These are phyloP conservation scores for Edaphochlamys debaryana DNA, from an alignment of 139 green algal genomes.

Conservation along the genomic window DNA sequence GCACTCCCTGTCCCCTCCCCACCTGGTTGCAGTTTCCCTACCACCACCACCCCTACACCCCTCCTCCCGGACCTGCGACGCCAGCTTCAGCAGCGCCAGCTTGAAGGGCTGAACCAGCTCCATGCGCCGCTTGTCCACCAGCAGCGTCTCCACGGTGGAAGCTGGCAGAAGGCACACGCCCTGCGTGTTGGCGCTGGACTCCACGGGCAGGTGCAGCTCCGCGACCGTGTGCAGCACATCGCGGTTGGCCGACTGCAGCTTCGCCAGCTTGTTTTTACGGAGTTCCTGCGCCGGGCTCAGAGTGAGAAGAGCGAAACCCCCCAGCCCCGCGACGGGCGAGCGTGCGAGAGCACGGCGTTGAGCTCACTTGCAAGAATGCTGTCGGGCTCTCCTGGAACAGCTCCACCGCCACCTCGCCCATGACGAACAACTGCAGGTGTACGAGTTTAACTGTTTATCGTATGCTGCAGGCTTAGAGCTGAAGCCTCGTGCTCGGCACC, in stretches of 20 bases:
- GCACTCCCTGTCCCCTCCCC: too few relatives aligned
- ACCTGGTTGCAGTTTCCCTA: too few relatives aligned
- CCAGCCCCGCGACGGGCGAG: too few relatives aligned
- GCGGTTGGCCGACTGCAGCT: slow-evolving; percentile 53
- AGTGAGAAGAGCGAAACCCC: too few relatives aligned
- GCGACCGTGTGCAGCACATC: slow-evolving; percentile 70
- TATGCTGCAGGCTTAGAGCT: too few relatives aligned
- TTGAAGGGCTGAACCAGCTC: slow-evolving; percentile 84
- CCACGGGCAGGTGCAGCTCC: slow-evolving; percentile 74
- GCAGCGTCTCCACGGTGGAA: slow-evolving; percentile 72
- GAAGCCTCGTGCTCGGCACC: too few relatives aligned
- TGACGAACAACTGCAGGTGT: slow-evolving; percentile 71
- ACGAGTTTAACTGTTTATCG: too few relatives aligned
- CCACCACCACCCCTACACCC: not conserved
- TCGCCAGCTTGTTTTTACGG: slow-evolving; percentile 72
- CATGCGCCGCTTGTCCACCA: slow-evolving; percentile 69
- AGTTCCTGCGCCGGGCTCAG: slow-evolving; percentile 66
- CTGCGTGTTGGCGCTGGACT: slow-evolving; percentile 59
- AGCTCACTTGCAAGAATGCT: slow-evolving; percentile 73
- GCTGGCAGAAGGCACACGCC: slow-evolving; percentile 68
- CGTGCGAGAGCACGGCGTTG: too few relatives aligned
- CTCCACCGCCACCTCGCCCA: slow-evolving; percentile 80
- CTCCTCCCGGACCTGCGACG: slow-evolving; percentile 61
- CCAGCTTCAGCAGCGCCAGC: slow-evolving; percentile 83
- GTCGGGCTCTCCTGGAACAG: slow-evolving; percentile 81